Evolutionary conservation across 2,329 filamentous ascomycete genomes (phyloP), one percentile per base, ranked within the genome.

Genomic region (Venturia nashicola): DNA sequence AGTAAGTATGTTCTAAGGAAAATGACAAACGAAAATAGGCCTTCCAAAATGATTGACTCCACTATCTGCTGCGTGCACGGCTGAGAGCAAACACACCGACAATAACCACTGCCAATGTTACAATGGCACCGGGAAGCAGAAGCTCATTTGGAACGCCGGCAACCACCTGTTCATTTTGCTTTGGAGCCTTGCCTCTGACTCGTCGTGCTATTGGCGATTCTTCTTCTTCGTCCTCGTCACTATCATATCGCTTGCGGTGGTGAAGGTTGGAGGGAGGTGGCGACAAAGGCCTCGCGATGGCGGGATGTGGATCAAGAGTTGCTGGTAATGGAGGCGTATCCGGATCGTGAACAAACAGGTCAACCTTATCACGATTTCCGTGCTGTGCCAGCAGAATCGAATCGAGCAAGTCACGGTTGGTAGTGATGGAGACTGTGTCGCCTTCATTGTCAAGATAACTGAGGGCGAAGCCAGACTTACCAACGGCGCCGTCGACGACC

Each of bases 371-470:
- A 57, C 86, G 86, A 69, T 81, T 85, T 57, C 84, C 82, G 65
- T 89, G 86, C 66, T 90, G 87, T 5, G 93, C 90, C 36, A 97
- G 83, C 23, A 87, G 81, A 68, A 99, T 90, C 1, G 94, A 91
- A 76, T 99, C 94, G 2, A 94, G 77, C 51, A 99, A 83, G 73
- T 99, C 94, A 68, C 93, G 88, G 72, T 97, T 91, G 0, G 93
- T 96, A 12, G 94, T 99, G 73, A 99, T 96, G 48, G 92, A 96
- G 18, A 99, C 91, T 0, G 90, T 92, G 73, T 99, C 94, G 64
- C 94, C 93, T 73, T 99, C 94, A 70, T 97, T 93, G 73, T 99
- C 94, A 68, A 97, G 80, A 72, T 97, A 99, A 79, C 91, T 96
- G 66, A 99, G 80, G 36, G 93, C 94, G 71, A 93, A 99, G 7